A percentile compares a stretch with the other conserved stretches of the same genome.
Conservation (phyloP, 768 basidiomycete species). For the Suillus decipiens region DNA sequence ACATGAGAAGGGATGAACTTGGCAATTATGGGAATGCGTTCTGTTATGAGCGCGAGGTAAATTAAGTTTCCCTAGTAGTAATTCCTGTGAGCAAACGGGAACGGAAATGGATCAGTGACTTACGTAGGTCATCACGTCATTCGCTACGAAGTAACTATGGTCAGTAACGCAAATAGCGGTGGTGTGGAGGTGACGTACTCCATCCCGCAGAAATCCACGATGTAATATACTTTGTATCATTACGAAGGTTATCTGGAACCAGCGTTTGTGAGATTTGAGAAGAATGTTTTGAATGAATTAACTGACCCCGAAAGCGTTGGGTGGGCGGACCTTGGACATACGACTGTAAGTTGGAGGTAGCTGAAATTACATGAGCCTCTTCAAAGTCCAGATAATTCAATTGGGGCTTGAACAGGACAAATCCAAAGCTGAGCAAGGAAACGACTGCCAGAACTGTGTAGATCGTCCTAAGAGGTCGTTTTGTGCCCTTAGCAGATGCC, state of each 20-base stretch:
- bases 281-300: background rate
- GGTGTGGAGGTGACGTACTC: constrained; percentile 46
- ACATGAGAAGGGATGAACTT: constrained; percentile 62
- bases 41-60: constrained; percentile 59
- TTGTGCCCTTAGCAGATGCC: background rate
- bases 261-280: background rate
- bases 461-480: background rate
- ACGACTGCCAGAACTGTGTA: constrained; percentile 27
- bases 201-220: constrained; percentile 80
- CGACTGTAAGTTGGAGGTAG: constrained; percentile 1
- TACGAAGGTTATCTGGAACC: constrained; percentile 57
- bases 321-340: constrained; percentile 53
- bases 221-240: constrained; percentile 65
- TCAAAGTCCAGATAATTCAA: background rate
- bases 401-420: constrained; percentile 9
- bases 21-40: constrained; percentile 58
- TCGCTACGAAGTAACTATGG: constrained; percentile 44
- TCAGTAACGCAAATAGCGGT: background rate
- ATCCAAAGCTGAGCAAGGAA: constrained; percentile 26
- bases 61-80: constrained; percentile 53
- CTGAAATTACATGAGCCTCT: background rate
- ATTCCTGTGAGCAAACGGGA: constrained; percentile 29
- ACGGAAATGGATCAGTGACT: constrained; percentile 17
- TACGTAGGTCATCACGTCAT: constrained; percentile 78
- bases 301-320: constrained; percentile 53